Evolutionary conservation across 1,284 basidiomycete genomes (phyloP), one percentile per base, ranked within the genome.

Genomic region (Vanrija sp.): DNA sequence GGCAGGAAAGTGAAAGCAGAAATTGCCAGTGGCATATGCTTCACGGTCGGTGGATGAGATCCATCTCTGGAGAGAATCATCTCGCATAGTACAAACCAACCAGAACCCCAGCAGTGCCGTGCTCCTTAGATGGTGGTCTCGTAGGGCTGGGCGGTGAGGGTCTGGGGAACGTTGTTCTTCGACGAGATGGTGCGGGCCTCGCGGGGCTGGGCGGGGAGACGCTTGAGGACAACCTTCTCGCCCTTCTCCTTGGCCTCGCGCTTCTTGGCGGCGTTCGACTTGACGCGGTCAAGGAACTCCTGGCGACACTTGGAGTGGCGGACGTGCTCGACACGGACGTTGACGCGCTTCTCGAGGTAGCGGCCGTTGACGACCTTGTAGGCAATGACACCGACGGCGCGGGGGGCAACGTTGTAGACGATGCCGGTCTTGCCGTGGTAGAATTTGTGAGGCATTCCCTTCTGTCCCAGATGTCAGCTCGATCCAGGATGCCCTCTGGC

Each of bases 281-380:
- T 88, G 75, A 98, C 96, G 71, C 95, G 84, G 80, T 92, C 88
- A 72, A 98, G 80, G 83, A 99, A 99, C 80, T 98, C 94, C 80
- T 97, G 88, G 75, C 96, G 86, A 80, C 95, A 98, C 80, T 93
- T 94, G 68, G 95, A 98, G 85, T 98, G 96, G 72, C 82, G 85
- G 79, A 99, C 82, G 83, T 99, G 96, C 83, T 98, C 95, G 70
- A 97, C 83, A 62, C 96, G 90, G 79, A 99, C 81, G 87, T 98
- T 99, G 77, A 99, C 95, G 59, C 95, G 89, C 85, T 99, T 99
- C 83, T 98, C 94, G 53, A 99, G 81, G 86, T 97, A 98, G 68
- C 95, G 90, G 83, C 95, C 95, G 70, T 95, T 95, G 70, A 99
- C 94, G 69, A 97, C 84, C 81, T 99, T 99, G 89, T 97, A 87